Evolutionary conservation across 2,329 filamentous ascomycete genomes (phyloP).

Genomic region (Pleomassaria siparia): DNA sequence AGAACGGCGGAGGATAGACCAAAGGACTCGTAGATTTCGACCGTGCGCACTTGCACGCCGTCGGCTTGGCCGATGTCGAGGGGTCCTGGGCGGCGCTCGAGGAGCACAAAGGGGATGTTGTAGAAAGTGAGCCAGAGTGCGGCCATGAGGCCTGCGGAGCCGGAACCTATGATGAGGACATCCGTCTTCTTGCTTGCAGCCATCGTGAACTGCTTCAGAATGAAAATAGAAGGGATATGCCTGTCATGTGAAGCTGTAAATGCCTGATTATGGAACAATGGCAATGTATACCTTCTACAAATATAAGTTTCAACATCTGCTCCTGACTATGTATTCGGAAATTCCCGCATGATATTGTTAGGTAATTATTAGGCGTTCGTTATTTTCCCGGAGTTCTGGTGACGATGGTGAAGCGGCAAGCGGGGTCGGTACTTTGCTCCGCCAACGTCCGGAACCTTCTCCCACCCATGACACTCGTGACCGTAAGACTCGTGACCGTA

Average conservation of each 20-base stretch:
- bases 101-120: conserved; percentile 58
- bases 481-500: no score
- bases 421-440: background rate
- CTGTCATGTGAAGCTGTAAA: no score
- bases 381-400: background rate
- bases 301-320: no score
- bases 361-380: background rate
- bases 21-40: conserved; percentile 74
- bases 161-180: conserved; percentile 63
- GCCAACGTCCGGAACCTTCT: background rate
- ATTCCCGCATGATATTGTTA: no score
- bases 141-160: conserved; percentile 63
- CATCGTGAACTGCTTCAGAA: background rate
- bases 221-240: no score
- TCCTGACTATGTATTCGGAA: no score
- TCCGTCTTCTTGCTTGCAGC: conserved; percentile 39
- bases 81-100: conserved; percentile 59
- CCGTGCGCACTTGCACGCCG: conserved; percentile 64
- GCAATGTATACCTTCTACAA: no score
- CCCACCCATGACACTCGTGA: no score
- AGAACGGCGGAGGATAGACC: conserved; percentile 64
- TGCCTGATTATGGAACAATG: no score
- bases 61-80: conserved; percentile 64
- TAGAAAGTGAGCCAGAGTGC: conserved; percentile 62
- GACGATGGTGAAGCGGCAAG: background rate